Conservation (phyloP, 768 basidiomycete genomes). For the Boletus sp. region DNA sequence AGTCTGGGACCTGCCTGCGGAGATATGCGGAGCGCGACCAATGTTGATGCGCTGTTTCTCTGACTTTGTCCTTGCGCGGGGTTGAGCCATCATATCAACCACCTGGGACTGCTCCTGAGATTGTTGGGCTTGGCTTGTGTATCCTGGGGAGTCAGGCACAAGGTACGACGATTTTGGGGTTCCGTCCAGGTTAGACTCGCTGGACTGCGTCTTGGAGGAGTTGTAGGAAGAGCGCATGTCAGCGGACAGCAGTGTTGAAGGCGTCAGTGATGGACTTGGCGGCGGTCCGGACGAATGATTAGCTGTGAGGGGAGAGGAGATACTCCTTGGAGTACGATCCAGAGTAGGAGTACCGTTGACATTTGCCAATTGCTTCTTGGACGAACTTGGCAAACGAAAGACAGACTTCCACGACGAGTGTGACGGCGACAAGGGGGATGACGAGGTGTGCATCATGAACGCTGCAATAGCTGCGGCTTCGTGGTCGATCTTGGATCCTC, state of each 20-base stretch:
- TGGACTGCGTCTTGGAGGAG: constrained; percentile 74
- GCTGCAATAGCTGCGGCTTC: constrained; percentile 6
- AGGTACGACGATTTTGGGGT: constrained; percentile 31
- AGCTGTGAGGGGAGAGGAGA: constrained; percentile 27
- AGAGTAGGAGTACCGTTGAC: constrained; percentile 42
- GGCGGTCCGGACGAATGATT: constrained; percentile 31
- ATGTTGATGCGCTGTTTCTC: constrained; percentile 47
- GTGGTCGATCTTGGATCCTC: constrained; percentile 26
- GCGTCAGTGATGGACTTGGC: constrained; percentile 51
- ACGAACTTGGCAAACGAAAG: constrained; percentile 67
- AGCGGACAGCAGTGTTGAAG: constrained; percentile 48
- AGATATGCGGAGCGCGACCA: constrained; percentile 44
- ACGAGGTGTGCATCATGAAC: constrained; percentile 24
- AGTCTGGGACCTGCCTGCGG: constrained; percentile 27
- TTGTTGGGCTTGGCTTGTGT: constrained; percentile 10
- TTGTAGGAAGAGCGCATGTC: constrained; percentile 75
- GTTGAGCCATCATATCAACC: constrained; percentile 22
- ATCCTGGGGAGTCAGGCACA: constrained; percentile 26
- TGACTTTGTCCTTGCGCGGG: constrained; percentile 41
- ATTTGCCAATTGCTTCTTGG: constrained; percentile 49
- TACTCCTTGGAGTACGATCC: constrained; percentile 41
- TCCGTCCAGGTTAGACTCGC: constrained; percentile 54
- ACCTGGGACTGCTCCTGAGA: constrained; percentile 13
- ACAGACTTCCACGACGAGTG: constrained; percentile 64
- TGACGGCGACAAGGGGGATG: constrained; percentile 26